Evolutionary conservation across 306 rosid species (phyloP), one percentile per base, ranked within the genome.

Genomic region (Lathyrus aphaca): DNA sequence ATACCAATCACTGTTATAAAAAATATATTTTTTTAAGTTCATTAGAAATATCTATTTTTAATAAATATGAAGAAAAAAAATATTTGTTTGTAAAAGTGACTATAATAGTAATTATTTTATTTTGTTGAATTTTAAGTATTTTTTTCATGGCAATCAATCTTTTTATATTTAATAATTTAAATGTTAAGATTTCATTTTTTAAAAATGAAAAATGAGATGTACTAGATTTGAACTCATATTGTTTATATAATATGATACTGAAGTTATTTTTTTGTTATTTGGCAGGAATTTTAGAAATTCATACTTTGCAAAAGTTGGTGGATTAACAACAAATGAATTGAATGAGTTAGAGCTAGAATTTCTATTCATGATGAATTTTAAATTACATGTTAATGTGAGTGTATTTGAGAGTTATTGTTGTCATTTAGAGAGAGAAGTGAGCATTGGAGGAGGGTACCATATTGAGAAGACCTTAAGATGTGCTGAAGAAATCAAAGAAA

Each of bases 331-430:
- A 25, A 74, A 79, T 10, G 96, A 93, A 66, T 78, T 93, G 82
- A 93, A 93, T 84, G 79, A 76, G 15, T 49, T 93, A 82, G 98
- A 93, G 83, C 60, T 90, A 15, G 96, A 93, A 6, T 93, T 93
- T 79, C 77, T 90, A n/a, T 93, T 93, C 88, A 51, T 86, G 86
- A 86, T 93, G 96, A 86, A 88, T 15, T 93, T 93, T 83, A 93
- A 90, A 73, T 84, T 90, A 37, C 98, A 90, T 71, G 98, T 93
- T 71, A 93, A 93, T 83, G 83, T 93, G 79, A 93, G 98, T 85
- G 96, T 90, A 70, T 93, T 93, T 79, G 96, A 93, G 90, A 93
- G 98, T 75, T 93, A 93, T 68, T 93, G 98, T 44, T 77, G 87
- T 63, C 98, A 93, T 80, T 81, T 93, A 62, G 96, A 93, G 72